Conservation (phyloP, 2,329 filamentous ascomycete species). For the Penicillium sp. region DNA sequence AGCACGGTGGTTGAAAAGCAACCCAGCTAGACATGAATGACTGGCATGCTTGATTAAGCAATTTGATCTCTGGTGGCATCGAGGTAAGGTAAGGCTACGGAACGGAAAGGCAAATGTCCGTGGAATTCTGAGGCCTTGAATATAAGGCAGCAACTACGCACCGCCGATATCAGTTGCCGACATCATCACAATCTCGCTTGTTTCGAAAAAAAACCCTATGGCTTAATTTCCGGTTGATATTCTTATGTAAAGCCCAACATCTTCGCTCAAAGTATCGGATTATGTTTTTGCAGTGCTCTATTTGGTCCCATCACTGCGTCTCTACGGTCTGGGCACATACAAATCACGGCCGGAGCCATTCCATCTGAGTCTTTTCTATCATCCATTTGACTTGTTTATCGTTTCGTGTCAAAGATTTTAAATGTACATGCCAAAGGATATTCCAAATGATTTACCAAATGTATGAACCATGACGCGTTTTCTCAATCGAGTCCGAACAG, state of each 20-base stretch:
- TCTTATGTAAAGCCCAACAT: not conserved
- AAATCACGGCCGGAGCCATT: not conserved
- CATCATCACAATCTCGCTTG: constrained; percentile 2
- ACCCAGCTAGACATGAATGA: not conserved
- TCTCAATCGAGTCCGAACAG: constrained; percentile 13
- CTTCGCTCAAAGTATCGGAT: not conserved
- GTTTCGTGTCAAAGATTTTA: not conserved
- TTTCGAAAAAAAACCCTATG: not conserved
- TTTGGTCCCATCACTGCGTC: not conserved
- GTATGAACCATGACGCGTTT: constrained; percentile 12
- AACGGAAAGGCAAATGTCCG: not conserved
- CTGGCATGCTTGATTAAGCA: not conserved
- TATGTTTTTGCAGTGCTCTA: not conserved
- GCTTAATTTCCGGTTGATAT: not conserved
- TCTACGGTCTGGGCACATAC: not conserved
- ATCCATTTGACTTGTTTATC: not conserved
- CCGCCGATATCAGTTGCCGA: not conserved
- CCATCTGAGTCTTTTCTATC: not conserved
- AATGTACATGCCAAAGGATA: not conserved
- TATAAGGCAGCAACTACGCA: not conserved
- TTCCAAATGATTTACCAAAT: not conserved
- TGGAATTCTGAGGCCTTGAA: not conserved
- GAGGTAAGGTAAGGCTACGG: not conserved
- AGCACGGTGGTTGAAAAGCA: not conserved
- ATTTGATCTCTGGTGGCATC: not conserved